Percentiles rank a stretch among this genome's conserved stretches.
Evolutionary conservation across 2,329 filamentous ascomycete genomes (phyloP).

Genomic region (Ilyonectria robusta): DNA sequence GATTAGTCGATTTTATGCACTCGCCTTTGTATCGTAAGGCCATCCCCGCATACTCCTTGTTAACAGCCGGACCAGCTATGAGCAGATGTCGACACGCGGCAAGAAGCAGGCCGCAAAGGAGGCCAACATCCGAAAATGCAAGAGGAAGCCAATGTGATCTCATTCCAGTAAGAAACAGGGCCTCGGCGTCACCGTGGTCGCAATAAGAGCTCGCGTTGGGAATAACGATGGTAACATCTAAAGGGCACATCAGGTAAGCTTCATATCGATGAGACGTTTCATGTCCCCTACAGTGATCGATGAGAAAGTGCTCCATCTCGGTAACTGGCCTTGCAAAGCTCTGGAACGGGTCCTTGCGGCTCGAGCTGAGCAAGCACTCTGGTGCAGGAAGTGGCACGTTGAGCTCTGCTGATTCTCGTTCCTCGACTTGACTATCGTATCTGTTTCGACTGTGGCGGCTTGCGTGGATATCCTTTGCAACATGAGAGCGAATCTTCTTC

Average conservation of each 20-base stretch:
- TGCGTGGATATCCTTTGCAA: conserved; percentile 7
- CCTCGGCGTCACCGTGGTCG: background rate
- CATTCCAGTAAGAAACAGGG: background rate
- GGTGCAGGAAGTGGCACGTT: background rate
- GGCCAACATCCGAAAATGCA: conserved; percentile 5
- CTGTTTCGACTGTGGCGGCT: background rate
- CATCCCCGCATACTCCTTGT: background rate
- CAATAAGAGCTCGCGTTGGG: background rate
- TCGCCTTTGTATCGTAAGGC: conserved; percentile 1
- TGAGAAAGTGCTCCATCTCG: conserved; percentile 8
- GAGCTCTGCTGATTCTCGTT: background rate
- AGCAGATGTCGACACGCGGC: conserved; percentile 1
- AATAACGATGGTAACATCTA: conserved; percentile 7
- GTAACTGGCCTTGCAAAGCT: background rate
- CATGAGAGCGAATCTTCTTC: conserved; percentile 6
- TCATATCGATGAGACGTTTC: background rate
- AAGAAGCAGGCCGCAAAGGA: conserved; percentile 9
- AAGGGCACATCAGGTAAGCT: background rate
- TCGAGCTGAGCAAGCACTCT: background rate
- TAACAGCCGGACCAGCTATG: too few species aligned
- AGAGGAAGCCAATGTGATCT: conserved; percentile 6
- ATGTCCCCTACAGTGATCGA: conserved; percentile 6
- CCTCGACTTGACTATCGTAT: background rate
- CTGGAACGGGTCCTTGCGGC: conserved; percentile 10
- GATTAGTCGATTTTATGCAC: conserved; percentile 6